Evolutionary conservation across 148 eudicot species (phyloP).

Genomic region (Arctostaphylos glauca): DNA sequence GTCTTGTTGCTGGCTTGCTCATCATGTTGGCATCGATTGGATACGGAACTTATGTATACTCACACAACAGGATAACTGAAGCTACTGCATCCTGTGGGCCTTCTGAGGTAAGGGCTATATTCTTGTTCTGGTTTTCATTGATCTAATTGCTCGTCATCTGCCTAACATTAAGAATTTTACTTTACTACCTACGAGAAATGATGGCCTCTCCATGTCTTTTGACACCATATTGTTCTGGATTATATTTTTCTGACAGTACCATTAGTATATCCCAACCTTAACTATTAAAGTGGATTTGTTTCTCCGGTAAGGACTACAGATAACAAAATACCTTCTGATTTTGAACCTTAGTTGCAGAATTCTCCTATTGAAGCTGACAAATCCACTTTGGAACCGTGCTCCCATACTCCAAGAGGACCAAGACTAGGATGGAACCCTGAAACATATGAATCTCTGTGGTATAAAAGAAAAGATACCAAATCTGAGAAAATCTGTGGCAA

Average conservation of each 20-base stretch:
- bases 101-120: conserved; percentile 42
- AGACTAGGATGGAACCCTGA: no score
- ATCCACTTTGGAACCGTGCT: no score
- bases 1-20: conserved; percentile 73
- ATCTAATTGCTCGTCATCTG: background rate
- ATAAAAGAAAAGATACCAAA: no score
- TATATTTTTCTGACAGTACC: background rate
- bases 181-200: background rate
- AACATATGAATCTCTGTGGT: no score
- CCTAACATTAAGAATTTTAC: background rate
- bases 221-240: background rate
- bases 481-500: no score
- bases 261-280: background rate
- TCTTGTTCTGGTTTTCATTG: background rate
- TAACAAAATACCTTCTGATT: background rate
- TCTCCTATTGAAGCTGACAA: background rate
- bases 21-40: conserved; percentile 61
- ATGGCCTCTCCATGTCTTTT: background rate
- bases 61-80: conserved; percentile 63
- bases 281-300: background rate
- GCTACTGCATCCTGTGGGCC: conserved; percentile 72
- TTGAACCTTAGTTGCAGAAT: background rate
- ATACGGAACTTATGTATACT: conserved; percentile 72
- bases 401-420: no score
- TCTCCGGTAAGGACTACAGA: background rate